Conservation (phyloP, 1,284 basidiomycete species). For the Heimioporus retisporus region DNA sequence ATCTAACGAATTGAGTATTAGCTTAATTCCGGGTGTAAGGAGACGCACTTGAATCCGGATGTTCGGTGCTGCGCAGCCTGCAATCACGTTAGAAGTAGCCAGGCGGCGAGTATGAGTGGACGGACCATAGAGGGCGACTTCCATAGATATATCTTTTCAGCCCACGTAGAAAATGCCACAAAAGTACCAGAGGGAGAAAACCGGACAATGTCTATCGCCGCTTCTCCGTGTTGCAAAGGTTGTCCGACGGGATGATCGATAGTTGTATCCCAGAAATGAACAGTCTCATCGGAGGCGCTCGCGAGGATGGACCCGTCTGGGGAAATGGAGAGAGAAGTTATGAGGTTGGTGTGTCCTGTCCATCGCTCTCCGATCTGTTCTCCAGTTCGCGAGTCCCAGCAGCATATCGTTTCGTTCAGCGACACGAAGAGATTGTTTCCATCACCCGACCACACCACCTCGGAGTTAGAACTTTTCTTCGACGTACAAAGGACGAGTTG, state of each 20-base stretch:
- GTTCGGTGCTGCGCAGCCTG: no score
- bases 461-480: no score
- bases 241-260: no score
- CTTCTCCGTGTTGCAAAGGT: no score
- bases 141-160: constrained; percentile 17
- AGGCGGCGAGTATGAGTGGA: neutral
- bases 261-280: constrained; percentile 1
- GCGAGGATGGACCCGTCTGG: constrained; percentile 12
- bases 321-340: constrained; percentile 15
- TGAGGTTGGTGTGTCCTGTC: constrained; percentile 7
- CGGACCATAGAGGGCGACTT: neutral
- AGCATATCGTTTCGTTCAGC: neutral
- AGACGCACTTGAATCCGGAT: no score
- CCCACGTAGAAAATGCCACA: neutral
- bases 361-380: constrained; percentile 10
- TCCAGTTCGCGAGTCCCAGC: constrained; percentile 16
- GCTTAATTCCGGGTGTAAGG: no score
- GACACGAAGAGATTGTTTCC: neutral
- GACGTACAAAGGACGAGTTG: neutral
- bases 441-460: constrained; percentile 11
- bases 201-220: no score
- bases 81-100: no score
- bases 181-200: no score
- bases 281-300: constrained; percentile 19
- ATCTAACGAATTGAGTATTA: no score